Evolutionary conservation across 1,284 basidiomycete species (phyloP), one percentile per base, ranked within the genome.

Genomic region (Moniliophthora roreri): DNA sequence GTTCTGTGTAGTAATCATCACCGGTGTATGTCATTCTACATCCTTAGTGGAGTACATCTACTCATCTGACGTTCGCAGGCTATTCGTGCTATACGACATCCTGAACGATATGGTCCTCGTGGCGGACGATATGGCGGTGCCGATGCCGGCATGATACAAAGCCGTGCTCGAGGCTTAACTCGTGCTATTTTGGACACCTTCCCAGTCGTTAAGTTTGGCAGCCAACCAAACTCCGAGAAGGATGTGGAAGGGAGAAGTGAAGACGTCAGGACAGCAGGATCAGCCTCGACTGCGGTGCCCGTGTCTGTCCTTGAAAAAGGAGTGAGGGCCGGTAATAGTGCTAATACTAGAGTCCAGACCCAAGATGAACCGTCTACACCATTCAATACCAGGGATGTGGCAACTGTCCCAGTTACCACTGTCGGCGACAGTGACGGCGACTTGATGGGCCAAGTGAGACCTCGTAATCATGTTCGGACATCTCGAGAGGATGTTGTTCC

Each of bases 151-250:
- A 65, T 70, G 18, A 69, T 75, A 40, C 89, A 91, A 66, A 88
- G 85, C 52, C 83, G 90, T 6, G 87, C 92, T 0, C 76, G 81
- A 38, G 91, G 94, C 1, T 77, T 97, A 47, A 89, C 90, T 0
- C 85, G 91, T 28, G 94, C 95, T 23, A 93, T 97, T 52, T 76
- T 97, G 51, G 94, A 97, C 63, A 96, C 94, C 0, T 97, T 97
- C 74, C 94, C 94, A 1, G 75, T 96, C 54, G 87, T 95, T 69
- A 93, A 94, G 69, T 97, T 95, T 65, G 84, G 83, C 49, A 60
- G 48, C 26, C 21, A 26, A 35, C 13, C 32, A 10, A 11, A 16
- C 10, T 7, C 24, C 16, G 32, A 15, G 9, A 70, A 69, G 42
- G 66, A 68, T 36, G 38, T 63, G 5, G 70, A 72, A 54, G 53